A percentile compares a stretch with the other conserved stretches of the same genome.
Evolutionary conservation across 192 early-diverging fungal species (phyloP).

Genomic region (Entomortierella lignicola): DNA sequence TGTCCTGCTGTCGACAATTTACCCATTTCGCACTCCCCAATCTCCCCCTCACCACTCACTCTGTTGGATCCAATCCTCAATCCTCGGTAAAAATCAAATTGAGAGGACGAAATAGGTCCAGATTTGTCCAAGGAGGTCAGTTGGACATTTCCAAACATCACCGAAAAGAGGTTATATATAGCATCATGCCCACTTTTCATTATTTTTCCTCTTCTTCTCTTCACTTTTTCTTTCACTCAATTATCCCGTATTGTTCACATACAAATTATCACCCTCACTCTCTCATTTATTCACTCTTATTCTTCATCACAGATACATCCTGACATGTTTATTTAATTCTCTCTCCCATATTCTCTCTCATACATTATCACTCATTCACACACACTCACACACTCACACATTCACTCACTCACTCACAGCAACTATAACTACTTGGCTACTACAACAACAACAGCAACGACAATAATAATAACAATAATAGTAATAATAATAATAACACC

Average conservation of each 20-base stretch:
- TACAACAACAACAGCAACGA: too few relatives aligned
- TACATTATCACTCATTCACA: neutral
- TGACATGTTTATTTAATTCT: too few relatives aligned
- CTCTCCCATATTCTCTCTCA: too few relatives aligned
- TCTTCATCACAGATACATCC: neutral
- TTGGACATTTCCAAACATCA: slow-evolving; percentile 13
- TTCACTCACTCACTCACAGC: neutral
- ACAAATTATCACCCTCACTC: neutral
- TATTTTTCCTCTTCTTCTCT: neutral
- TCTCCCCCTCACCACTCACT: neutral
- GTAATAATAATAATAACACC: neutral
- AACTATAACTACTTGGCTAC: too few relatives aligned
- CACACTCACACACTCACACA: neutral
- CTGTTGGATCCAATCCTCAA: neutral
- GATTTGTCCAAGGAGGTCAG: slow-evolving; percentile 29
- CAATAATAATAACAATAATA: neutral
- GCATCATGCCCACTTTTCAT: neutral
- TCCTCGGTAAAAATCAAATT: slow-evolving; percentile 27
- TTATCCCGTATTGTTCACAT: neutral
- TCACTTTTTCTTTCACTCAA: neutral
- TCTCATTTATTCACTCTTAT: neutral
- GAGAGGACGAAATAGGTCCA: neutral
- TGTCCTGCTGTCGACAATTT: slow-evolving; percentile 18
- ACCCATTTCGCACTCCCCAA: slow-evolving; percentile 10
- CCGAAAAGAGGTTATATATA: neutral